Evolutionary conservation across 2,329 filamentous ascomycete species (phyloP).

Genomic region (Mariannaea elegans): DNA sequence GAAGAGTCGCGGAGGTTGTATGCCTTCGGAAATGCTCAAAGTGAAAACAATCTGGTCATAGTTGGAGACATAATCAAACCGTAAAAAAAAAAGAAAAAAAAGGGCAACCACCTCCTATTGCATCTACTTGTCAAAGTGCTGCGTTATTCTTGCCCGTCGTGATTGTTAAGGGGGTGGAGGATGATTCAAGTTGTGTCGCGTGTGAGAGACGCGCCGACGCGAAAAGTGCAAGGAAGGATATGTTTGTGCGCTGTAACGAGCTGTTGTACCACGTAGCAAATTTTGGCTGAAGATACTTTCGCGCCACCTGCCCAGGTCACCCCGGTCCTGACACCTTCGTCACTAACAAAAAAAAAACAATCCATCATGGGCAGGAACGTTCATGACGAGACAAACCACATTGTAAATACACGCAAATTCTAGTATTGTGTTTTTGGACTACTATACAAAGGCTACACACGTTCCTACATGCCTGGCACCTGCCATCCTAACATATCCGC

Average conservation of each 20-base stretch:
- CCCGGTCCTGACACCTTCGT: not conserved
- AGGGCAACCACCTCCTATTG: too few species aligned
- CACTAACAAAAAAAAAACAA: too few species aligned
- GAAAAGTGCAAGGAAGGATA: conserved; percentile 16
- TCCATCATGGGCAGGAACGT: too few species aligned
- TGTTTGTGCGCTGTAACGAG: too few species aligned
- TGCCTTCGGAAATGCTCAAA: too few species aligned
- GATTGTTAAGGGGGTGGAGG: not conserved
- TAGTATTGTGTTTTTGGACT: conserved; percentile 25
- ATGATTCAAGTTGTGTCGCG: conserved; percentile 7
- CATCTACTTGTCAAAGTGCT: not conserved
- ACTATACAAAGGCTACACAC: conserved; percentile 38
- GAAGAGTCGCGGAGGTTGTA: too few species aligned
- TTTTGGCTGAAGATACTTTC: conserved; percentile 20
- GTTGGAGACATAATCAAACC: too few species aligned
- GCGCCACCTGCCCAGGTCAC: not conserved
- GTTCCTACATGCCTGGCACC: conserved; percentile 35
- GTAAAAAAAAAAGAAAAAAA: too few species aligned
- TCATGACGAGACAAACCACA: not conserved
- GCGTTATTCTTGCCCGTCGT: not conserved
- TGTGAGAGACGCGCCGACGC: conserved; percentile 33
- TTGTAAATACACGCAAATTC: conserved; percentile 14
- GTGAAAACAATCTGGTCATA: too few species aligned
- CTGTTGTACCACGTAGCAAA: too few species aligned
- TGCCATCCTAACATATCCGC: not conserved